Percentiles rank a stretch among this genome's conserved stretches.
phyloP scores from a whole-genome alignment of 164 flowering plant genomes.

The Macadamia tetraphylla region DNA sequence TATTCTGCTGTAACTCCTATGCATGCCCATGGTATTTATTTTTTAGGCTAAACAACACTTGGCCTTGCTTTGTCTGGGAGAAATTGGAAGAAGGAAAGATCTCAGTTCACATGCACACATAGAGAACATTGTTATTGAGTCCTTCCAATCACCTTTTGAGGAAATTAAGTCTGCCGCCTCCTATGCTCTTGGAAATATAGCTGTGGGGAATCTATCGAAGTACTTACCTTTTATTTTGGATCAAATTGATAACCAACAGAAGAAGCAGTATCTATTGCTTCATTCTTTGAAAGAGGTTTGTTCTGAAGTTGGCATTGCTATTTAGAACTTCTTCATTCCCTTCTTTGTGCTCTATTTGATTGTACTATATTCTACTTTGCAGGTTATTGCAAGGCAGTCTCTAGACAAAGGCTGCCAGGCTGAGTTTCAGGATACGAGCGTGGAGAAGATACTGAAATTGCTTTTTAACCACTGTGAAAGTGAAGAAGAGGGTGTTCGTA shows the following conservation, averaged over 20 bases:
- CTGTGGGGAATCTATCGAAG: constrained; percentile 90
- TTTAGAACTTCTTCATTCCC: too few relatives aligned
- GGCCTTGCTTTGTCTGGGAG: constrained; percentile 91
- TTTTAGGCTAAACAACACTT: constrained; percentile 89
- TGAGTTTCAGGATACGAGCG: constrained; percentile 88
- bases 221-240: constrained; percentile 93
- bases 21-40: not conserved
- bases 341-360: too few relatives aligned
- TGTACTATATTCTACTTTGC: constrained; percentile 15
- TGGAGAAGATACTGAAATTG: constrained; percentile 82
- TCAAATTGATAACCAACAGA: constrained; percentile 98
- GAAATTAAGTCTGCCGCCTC: constrained; percentile 99
- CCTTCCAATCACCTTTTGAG: constrained; percentile 96
- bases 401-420: constrained; percentile 61
- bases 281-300: constrained; percentile 97
- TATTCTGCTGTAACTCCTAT: too few relatives aligned
- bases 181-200: constrained; percentile 98
- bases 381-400: constrained; percentile 98
- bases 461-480: constrained; percentile 98
- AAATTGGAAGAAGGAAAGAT: constrained; percentile 96
- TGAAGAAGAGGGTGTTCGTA: constrained; percentile 99
- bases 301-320: not conserved
- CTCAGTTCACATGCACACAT: constrained; percentile 75
- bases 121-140: constrained; percentile 90
- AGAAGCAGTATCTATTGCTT: constrained; percentile 91